Base-by-base conservation (phyloP, 805 yeast species). In the Candida saitoana region DNA sequence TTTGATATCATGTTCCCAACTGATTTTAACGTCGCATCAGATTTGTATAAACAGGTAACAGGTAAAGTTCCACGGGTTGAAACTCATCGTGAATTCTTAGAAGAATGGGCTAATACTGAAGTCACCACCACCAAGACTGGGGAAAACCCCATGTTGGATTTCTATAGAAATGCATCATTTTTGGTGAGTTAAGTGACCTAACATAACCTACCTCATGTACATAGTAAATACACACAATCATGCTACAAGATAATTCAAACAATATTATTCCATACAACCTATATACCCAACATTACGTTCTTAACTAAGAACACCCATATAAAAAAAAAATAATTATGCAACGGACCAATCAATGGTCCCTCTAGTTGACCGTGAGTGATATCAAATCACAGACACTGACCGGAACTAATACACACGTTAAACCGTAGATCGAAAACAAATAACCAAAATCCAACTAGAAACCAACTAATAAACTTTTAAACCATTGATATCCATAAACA, bases 1-100 rank as follows among this genome's bases (percentile, higher is more conserved):
- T 87, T 86, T 57, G 95, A 87, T 59, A 87, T 87, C 39, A 79
- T 86, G 83, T 87, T 87, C 55, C 87, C 95, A 7, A 87, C 95
- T 0, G 84, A 87, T 54, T 88, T 87, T 59, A 62, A 65, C 5
- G 65, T 80, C 6, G 78, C 80, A 3, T 69, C 76, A 32, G 83
- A 80, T 38, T 46, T 87, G 45, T 88, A 87, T 55, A 65, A 69
- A 14, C 75, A 76, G 46, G 76, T 85, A 12, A 75, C 82, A 16
- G 88, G 88, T 0, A 82, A 77, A 50, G 57, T 72, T 2, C 73
- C 82, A 12, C 65, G 63, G 40, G 74, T 76, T 0, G 69, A 76
- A 33, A 62, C 79, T 29, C 95, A 87, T 60, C 61, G 69, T 5
- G 85, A 79, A 14, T 87, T 85, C 48, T 58, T 87, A 49, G 71